Percentiles rank a stretch among this genome's conserved stretches.
These are phyloP conservation scores for Hibiscus syriacus DNA, from an alignment of 345 rosid genomes.

Conservation along the genomic window DNA sequence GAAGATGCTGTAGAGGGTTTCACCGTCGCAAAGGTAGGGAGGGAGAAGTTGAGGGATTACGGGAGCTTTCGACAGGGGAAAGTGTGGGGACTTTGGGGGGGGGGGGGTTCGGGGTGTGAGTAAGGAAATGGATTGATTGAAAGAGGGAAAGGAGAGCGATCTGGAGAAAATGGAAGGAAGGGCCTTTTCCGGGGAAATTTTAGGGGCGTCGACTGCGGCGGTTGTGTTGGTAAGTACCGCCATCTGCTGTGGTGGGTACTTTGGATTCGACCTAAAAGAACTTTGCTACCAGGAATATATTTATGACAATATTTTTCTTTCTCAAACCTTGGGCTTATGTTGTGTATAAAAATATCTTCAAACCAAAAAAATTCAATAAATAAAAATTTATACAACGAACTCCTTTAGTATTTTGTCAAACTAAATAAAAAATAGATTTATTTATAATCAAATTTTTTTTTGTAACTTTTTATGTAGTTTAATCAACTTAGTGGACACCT, in stretches of 20 bases:
- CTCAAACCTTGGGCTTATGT: too few species aligned
- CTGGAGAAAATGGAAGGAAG: conserved; percentile 1
- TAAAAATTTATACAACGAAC: too few species aligned
- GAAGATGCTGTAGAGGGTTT: conserved; percentile 77
- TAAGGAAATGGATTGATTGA: background rate
- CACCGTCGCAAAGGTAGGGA: conserved; percentile 64
- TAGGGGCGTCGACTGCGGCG: background rate
- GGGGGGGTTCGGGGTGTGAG: background rate
- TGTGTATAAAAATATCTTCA: too few species aligned
- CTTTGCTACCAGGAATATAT: too few species aligned
- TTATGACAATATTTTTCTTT: too few species aligned
- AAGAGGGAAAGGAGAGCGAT: conserved; percentile 20
- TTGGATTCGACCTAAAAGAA: background rate
- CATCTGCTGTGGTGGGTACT: conserved; percentile 15
- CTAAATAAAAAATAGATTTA: too few species aligned
- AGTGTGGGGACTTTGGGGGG: conserved; percentile 5
- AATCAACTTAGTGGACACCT: too few species aligned
- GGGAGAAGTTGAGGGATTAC: conserved; percentile 21
- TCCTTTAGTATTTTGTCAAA: too few species aligned
- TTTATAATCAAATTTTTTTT: too few species aligned
- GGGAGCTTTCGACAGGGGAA: conserved; percentile 22
- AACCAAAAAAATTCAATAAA: too few species aligned
- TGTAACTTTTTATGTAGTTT: too few species aligned
- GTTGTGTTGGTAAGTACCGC: background rate
- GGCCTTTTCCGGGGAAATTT: background rate